Evolutionary conservation across 116 monocot genomes (phyloP).

Genomic region (Trichopus zeylanicus): DNA sequence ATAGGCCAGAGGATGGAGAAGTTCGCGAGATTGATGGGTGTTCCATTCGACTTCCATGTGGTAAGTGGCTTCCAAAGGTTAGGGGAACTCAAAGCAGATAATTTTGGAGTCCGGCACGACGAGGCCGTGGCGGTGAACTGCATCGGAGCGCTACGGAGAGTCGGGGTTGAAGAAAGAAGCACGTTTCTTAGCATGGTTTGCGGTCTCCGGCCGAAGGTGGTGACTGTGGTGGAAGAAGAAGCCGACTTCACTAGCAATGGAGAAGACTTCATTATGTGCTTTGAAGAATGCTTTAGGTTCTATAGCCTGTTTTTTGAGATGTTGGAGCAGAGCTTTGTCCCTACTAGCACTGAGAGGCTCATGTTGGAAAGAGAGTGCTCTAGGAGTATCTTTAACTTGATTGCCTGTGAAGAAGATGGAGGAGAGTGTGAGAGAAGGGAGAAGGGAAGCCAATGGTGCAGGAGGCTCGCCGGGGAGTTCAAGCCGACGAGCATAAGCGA

Average conservation of each 20-base stretch:
- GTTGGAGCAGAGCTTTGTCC: conserved; percentile 44
- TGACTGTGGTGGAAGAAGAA: conserved; percentile 54
- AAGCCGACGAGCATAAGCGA: conserved; percentile 24
- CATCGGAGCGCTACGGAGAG: conserved; percentile 22
- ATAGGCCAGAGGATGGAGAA: conserved; percentile 42
- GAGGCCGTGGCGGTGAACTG: conserved; percentile 53
- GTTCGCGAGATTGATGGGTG: conserved; percentile 53
- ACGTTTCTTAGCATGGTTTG: conserved; percentile 19
- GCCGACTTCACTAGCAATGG: conserved; percentile 22
- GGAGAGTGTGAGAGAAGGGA: conserved; percentile 36
- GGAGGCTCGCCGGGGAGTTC: conserved; percentile 23
- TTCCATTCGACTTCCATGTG: conserved; percentile 38
- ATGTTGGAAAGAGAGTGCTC: conserved; percentile 40
- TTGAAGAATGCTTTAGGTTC: conserved; percentile 46
- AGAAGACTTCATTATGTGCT: conserved; percentile 25
- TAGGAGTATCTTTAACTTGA: conserved; percentile 25
- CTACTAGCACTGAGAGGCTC: conserved; percentile 47
- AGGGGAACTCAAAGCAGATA: conserved; percentile 17
- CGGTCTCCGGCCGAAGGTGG: conserved; percentile 29
- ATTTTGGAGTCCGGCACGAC: conserved; percentile 12
- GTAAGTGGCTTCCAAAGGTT: conserved; percentile 3
- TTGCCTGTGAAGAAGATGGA: conserved; percentile 24
- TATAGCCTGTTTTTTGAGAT: conserved; percentile 36
- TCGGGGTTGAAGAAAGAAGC: conserved; percentile 15
- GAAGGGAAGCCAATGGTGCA: conserved; percentile 35